Percentiles rank a stretch among this genome's conserved stretches.
Evolutionary conservation across 1,139 yeast species (phyloP).

Genomic region (Magnusiomyces paraingens): DNA sequence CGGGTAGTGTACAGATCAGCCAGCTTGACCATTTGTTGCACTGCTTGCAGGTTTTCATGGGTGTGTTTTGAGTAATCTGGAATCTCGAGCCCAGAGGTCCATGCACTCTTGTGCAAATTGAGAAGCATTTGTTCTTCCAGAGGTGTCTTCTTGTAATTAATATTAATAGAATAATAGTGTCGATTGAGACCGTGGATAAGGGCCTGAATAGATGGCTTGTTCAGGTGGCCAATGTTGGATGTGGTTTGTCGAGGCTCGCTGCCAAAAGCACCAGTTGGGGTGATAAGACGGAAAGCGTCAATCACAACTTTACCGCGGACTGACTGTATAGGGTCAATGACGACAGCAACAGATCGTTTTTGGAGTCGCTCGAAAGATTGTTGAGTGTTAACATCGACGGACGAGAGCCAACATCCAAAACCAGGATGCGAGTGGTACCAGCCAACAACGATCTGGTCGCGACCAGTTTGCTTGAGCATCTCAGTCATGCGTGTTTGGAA

Average conservation of each 20-base stretch:
- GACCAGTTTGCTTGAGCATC: conserved; percentile 96
- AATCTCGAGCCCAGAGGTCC: conserved; percentile 90
- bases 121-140: conserved; percentile 91
- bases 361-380: conserved; percentile 95
- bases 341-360: conserved; percentile 94
- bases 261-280: conserved; percentile 87
- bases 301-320: conserved; percentile 98
- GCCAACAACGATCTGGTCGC: conserved; percentile 98
- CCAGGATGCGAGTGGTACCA: conserved; percentile 99
- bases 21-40: conserved; percentile 76
- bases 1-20: conserved; percentile 88
- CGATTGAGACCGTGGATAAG: conserved; percentile 95
- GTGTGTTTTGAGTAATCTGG: conserved; percentile 75
- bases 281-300: conserved; percentile 94
- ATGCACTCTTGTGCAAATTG: conserved; percentile 88
- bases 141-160: conserved; percentile 88
- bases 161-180: conserved; percentile 91
- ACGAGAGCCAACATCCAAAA: conserved; percentile 96
- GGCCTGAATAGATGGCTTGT: conserved; percentile 97
- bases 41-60: conserved; percentile 63
- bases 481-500: conserved; percentile 99
- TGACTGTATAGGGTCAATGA: conserved; percentile 94
- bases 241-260: conserved; percentile 98
- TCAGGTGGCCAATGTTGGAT: conserved; percentile 88
- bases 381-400: conserved; percentile 96